Base-by-base conservation (phyloP, 2,329 filamentous ascomycete genomes). In the Orbilia blumenaviensis region DNA sequence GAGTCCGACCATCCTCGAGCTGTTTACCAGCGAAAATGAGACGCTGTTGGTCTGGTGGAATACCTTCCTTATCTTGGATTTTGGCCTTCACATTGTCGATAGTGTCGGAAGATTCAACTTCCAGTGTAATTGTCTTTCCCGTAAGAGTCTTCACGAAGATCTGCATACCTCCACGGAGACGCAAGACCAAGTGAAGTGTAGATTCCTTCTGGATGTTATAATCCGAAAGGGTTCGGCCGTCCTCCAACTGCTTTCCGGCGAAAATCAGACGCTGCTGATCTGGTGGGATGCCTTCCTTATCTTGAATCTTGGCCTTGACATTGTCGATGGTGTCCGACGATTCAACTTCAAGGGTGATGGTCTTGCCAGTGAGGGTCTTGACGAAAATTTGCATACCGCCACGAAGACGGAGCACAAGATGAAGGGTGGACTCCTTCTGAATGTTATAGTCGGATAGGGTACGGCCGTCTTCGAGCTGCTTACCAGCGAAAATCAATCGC, bases 171-270 rank as follows among this genome's bases (percentile, higher is more conserved):
- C 91, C 91, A 84, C 91, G 91, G 4, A 94, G 89, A 82, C 92
- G 90, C 23, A 94, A 89, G 52, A 94, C 92, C 67, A 94, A 83
- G 83, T 94, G 92, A 0, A 94, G 87, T 0, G 92, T 94, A 0
- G 89, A 92, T 82, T 94, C 92, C 85, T 94, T 94, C 84, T 98
- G 94, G 52, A 97, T 97, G 86, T 97, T 97, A 89, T 97, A 97
- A 83, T 97, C 94, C 60, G 89, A 91, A 0, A 97, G 86, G 0
- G 94, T 97, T 21, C 94, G 92, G 56, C 94, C 94, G 80, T 97
- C 93, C 83, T 97, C 93, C 0, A 97, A 85, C 84, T 97, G 93
- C 88, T 97, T 97, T 74, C 93, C 93, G 54, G 93, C 93, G 78
- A 96, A 96, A 82, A 97, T 96, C 10, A 97, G 85, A 81, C 94